These are phyloP conservation scores for Debaryomyces maramus DNA, from an alignment of 805 yeast species.

Conservation along the genomic window DNA sequence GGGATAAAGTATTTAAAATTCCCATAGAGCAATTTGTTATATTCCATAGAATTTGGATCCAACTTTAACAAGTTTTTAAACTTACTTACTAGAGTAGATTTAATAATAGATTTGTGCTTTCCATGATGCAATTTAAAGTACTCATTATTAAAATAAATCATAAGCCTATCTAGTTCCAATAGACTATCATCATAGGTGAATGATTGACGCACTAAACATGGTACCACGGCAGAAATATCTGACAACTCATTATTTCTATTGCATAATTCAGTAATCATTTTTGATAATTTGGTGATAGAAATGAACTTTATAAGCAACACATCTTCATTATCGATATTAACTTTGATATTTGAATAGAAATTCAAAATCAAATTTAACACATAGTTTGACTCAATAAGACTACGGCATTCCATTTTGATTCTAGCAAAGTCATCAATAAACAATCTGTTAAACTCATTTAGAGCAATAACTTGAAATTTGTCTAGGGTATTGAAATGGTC, in stretches of 20 bases:
- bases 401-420: neutral
- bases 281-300: neutral
- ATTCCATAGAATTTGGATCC: neutral
- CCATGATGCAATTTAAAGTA: neutral
- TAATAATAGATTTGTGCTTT: neutral
- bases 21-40: neutral
- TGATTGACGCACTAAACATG: neutral
- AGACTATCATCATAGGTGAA: neutral
- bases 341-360: conserved; percentile 5
- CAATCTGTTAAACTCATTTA: conserved; percentile 11
- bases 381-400: conserved; percentile 5
- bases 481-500: neutral
- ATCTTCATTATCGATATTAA: neutral
- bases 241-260: neutral
- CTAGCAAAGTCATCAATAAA: conserved; percentile 5
- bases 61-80: conserved; percentile 1
- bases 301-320: neutral
- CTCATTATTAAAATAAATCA: neutral
- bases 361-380: conserved; percentile 4
- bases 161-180: neutral
- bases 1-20: conserved; percentile 5
- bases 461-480: neutral
- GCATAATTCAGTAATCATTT: neutral
- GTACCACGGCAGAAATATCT: neutral
- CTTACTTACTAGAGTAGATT: conserved; percentile 1